Evolutionary conservation across 2,329 filamentous ascomycete genomes (phyloP).

Genomic region (Fusarium sp.): DNA sequence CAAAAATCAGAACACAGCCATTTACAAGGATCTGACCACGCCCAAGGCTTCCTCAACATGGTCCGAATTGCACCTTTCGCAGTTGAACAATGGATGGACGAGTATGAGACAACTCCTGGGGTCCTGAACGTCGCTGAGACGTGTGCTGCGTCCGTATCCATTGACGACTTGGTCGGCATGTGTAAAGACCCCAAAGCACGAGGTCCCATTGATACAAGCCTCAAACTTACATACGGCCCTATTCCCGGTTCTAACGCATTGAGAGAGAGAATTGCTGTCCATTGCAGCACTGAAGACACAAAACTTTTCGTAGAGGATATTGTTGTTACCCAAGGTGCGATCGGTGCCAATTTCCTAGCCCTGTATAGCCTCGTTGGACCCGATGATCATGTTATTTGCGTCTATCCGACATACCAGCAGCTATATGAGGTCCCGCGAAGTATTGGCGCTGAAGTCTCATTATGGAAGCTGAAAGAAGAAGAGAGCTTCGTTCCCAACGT

Average conservation of each 20-base stretch:
- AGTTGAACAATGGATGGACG: conserved; percentile 79
- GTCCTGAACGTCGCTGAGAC: conserved; percentile 82
- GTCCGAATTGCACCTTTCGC: conserved; percentile 71
- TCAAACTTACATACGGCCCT: conserved; percentile 76
- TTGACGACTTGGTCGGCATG: conserved; percentile 73
- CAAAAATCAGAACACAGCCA: not conserved
- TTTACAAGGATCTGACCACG: not conserved
- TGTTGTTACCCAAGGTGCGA: conserved; percentile 82
- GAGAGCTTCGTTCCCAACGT: conserved; percentile 76
- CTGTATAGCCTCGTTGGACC: conserved; percentile 78
- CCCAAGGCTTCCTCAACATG: conserved; percentile 53
- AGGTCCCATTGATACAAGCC: conserved; percentile 60
- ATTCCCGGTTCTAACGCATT: conserved; percentile 76
- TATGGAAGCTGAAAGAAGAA: conserved; percentile 77
- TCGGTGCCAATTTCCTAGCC: conserved; percentile 84
- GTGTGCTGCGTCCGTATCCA: conserved; percentile 79
- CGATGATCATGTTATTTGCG: conserved; percentile 86
- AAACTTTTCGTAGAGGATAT: conserved; percentile 69
- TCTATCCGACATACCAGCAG: conserved; percentile 89
- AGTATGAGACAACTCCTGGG: conserved; percentile 66
- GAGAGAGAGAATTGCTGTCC: conserved; percentile 71
- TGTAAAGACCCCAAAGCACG: conserved; percentile 63
- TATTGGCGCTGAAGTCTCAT: conserved; percentile 79
- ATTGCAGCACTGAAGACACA: conserved; percentile 70
- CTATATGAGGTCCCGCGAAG: conserved; percentile 80